Percentiles rank a stretch among this genome's conserved stretches.
These are phyloP conservation scores for Blepharisma stoltei DNA, from an alignment of 73 alveolate species.

Conservation along the genomic window DNA sequence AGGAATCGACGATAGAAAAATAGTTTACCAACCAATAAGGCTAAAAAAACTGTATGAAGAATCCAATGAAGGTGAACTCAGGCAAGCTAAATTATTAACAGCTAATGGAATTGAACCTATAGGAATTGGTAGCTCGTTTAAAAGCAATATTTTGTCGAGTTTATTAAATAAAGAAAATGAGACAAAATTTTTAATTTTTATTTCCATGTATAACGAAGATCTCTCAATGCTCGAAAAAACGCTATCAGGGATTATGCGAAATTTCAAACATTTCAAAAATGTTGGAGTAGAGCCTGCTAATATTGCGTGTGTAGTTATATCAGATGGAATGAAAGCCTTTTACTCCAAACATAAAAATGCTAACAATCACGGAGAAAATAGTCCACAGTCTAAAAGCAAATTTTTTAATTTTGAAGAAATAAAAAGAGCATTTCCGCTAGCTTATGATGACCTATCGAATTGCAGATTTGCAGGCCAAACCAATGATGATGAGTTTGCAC, in stretches of 20 bases:
- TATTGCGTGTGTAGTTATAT: background rate
- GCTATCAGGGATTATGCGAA: slow-evolving; percentile 35
- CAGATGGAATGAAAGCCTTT: slow-evolving; percentile 13
- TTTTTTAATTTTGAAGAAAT: background rate
- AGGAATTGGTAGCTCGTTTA: background rate
- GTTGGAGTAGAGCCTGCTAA: background rate
- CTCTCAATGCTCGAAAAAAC: slow-evolving; percentile 31
- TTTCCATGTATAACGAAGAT: slow-evolving; percentile 57
- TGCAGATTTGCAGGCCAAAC: background rate
- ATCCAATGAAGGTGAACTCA: background rate
- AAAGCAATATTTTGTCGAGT: background rate
- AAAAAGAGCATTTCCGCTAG: background rate
- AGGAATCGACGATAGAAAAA: no score
- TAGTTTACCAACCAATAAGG: slow-evolving; percentile 17
- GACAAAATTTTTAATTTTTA: slow-evolving; percentile 10
- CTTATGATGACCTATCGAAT: background rate
- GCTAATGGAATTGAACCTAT: slow-evolving; percentile 7
- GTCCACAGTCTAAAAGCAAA: no score
- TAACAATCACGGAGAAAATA: no score
- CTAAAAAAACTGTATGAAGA: background rate
- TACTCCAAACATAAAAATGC: background rate
- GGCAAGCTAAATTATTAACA: background rate
- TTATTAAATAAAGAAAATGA: background rate
- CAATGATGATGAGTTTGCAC: slow-evolving; percentile 1
- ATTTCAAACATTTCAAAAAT: background rate